Conservation (phyloP, 352 stramenopile species). For the Aphanomyces invadans region DNA sequence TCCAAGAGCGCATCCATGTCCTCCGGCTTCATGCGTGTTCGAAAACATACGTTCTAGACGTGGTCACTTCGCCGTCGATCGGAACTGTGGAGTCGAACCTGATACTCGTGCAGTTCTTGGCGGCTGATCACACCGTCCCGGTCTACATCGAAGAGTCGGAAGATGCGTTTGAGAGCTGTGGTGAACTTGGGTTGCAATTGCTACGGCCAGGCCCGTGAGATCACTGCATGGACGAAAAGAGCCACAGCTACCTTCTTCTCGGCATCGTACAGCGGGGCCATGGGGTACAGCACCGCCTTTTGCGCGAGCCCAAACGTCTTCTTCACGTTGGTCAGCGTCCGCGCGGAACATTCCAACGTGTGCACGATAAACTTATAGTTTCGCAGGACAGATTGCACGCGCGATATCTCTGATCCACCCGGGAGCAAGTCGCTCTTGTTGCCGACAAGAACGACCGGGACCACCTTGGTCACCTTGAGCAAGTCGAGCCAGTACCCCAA, state of each 20-base stretch:
- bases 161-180: conserved; percentile 81
- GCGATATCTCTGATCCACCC: conserved; percentile 19
- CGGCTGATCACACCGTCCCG: conserved; percentile 71
- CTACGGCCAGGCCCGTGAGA: too few relatives aligned
- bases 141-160: conserved; percentile 79
- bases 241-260: conserved; percentile 51
- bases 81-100: too few relatives aligned
- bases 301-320: conserved; percentile 84
- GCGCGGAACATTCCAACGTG: conserved; percentile 77
- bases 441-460: conserved; percentile 80
- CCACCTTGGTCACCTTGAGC: conserved; percentile 78
- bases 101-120: conserved; percentile 84
- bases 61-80: too few relatives aligned
- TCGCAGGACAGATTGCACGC: conserved; percentile 13
- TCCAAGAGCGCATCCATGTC: conserved; percentile 86
- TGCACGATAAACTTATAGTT: conserved; percentile 61
- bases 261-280: conserved; percentile 81
- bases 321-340: conserved; percentile 82
- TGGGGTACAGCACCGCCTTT: conserved; percentile 84
- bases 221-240: not conserved
- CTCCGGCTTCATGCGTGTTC: conserved; percentile 59
- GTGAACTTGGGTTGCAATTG: conserved; percentile 72
- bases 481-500: conserved; percentile 78
- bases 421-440: conserved; percentile 78
- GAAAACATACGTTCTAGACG: conserved; percentile 68